Evolutionary conservation across 2,329 filamentous ascomycete species (phyloP), one percentile per base, ranked within the genome.

Genomic region (Aspergillus sergii): DNA sequence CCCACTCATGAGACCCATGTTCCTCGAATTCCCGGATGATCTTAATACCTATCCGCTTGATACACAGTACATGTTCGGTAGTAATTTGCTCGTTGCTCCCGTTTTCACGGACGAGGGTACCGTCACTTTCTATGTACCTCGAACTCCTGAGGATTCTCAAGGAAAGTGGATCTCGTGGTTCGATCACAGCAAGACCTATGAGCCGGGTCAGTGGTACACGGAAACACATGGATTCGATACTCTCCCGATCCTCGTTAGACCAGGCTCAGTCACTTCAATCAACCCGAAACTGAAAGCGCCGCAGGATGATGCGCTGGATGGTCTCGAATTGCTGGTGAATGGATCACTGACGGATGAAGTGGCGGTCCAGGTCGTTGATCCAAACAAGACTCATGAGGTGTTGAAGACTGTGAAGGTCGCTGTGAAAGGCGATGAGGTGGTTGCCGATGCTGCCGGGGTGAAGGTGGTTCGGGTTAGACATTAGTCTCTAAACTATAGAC

Each of bases 1-100:
- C 66, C 88, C 88, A 4, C 81, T 90, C 19, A 85, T 92, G 67
- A 79, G 90, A 43, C 85, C 90, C 23, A 84, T 90, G 74, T 88
- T 88, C 62, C 80, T 92, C 36, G 90, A 92, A 76, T 92, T 91
- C 70, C 89, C 89, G 1, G 83, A 88, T 2, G 90, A 93, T 69
- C 84, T 85, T n/a, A 91, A 87, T 5, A 80, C 85, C 0, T 92
- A 89, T 85, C 83, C 81, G 58, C 81, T 91, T 53, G 90, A 93
- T 74, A 85, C 87, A 36, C 88, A 92, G 73, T 92, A 91, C 76
- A 90, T 92, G 86, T 80, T 92, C n/a, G 90, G 90, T 2, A 82
- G 83, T 19, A 83, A 82, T 57, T 75, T 92, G 39, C 78, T 92
- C 9, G 86, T 88, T 6, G 87, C 88, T 1, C 89, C 89, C 1